Evolutionary conservation across 306 rosid species (phyloP).

Genomic region (Lathyrus aphaca): DNA sequence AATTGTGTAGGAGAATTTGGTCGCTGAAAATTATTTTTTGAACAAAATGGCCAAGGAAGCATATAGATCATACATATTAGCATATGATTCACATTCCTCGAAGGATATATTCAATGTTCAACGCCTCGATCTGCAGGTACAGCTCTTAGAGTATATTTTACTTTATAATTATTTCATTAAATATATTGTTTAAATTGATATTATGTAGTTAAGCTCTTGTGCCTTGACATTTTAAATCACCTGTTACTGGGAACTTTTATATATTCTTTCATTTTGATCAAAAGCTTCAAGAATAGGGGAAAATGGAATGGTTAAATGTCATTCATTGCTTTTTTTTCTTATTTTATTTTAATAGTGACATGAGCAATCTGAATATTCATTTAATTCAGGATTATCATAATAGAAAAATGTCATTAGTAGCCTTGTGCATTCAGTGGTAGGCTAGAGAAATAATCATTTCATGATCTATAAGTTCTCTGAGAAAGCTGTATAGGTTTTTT

Average conservation of each 20-base stretch:
- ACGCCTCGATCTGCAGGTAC: conserved; percentile 83
- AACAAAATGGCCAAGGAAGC: conserved; percentile 88
- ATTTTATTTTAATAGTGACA: background rate
- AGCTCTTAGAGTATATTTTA: background rate
- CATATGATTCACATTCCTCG: conserved; percentile 88
- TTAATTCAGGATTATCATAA: background rate
- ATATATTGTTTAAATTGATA: conserved; percentile 5
- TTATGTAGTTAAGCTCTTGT: background rate
- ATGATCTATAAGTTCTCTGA: background rate
- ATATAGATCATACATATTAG: conserved; percentile 74
- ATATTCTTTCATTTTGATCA: background rate
- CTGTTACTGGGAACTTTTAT: conserved; percentile 1
- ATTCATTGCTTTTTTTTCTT: background rate
- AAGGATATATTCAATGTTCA: conserved; percentile 91
- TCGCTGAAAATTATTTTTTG: conserved; percentile 62
- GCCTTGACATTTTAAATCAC: background rate
- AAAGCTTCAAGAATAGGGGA: background rate
- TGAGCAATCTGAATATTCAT: background rate
- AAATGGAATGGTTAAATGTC: background rate
- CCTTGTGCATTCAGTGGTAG: background rate
- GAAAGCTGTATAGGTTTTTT: background rate
- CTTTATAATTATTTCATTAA: conserved; percentile 4
- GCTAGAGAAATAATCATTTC: conserved; percentile 3
- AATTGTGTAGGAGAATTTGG: conserved; percentile 75
- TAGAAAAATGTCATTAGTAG: background rate